A percentile compares a stretch with the other conserved stretches of the same genome.
These are phyloP conservation scores for Mucor piriformis DNA, from an alignment of 371 early-diverging fungal genomes.

Conservation along the genomic window DNA sequence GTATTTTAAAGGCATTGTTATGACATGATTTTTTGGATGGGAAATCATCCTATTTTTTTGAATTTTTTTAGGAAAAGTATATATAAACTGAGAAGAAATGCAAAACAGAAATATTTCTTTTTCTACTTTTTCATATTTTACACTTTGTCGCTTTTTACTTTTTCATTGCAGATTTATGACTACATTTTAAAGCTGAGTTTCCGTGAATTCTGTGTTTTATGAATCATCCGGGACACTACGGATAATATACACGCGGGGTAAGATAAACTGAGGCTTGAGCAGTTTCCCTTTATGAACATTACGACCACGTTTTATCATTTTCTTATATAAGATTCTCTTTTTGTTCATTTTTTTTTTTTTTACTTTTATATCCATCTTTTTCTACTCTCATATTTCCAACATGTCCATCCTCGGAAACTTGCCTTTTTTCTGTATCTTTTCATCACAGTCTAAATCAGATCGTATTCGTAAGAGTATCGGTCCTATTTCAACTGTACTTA, in stretches of 20 bases:
- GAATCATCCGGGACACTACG: constrained; percentile 38
- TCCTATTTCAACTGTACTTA: constrained; percentile 42
- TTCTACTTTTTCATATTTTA: background rate
- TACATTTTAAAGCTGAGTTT: background rate
- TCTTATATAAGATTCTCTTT: background rate
- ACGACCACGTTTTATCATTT: constrained; percentile 8
- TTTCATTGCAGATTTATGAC: background rate
- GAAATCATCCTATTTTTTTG: constrained; percentile 10
- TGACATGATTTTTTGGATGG: constrained; percentile 12
- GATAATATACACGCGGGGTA: constrained; percentile 11
- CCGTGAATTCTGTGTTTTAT: constrained; percentile 12
- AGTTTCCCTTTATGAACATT: background rate
- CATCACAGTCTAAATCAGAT: constrained; percentile 33
- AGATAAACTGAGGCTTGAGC: constrained; percentile 2
- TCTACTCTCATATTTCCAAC: background rate
- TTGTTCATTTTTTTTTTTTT: constrained; percentile 10
- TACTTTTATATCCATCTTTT: background rate
- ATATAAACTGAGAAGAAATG: constrained; percentile 13
- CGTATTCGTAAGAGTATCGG: constrained; percentile 43
- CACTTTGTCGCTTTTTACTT: background rate
- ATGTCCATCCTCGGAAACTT: constrained; percentile 35
- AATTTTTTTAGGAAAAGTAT: background rate
- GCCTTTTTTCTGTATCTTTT: constrained; percentile 36
- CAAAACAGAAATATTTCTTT: background rate
- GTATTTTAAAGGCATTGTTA: background rate